A percentile compares a stretch with the other conserved stretches of the same genome.
These are phyloP conservation scores for Erythrophleum fordii DNA, from an alignment of 306 rosid species.

Conservation along the genomic window DNA sequence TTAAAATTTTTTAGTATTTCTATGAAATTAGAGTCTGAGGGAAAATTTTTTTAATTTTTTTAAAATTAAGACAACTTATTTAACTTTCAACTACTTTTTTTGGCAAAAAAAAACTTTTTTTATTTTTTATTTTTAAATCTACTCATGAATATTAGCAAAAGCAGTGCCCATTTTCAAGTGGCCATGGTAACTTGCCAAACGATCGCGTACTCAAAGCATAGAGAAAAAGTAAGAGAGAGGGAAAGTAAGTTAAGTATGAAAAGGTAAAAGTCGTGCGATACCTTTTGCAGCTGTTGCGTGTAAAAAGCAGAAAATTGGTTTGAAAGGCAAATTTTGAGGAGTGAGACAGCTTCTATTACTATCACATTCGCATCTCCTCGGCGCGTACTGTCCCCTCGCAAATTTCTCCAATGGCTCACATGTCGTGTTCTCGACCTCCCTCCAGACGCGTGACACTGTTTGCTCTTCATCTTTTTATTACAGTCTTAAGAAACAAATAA, in stretches of 20 bases:
- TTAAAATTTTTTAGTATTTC: no score
- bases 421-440: not conserved
- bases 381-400: not conserved
- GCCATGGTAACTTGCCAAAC: constrained; percentile 57
- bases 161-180: constrained; percentile 31
- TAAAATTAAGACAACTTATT: no score
- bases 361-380: no score
- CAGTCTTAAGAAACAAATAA: constrained; percentile 32
- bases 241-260: constrained; percentile 51
- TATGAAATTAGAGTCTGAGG: no score
- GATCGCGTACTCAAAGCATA: constrained; percentile 36
- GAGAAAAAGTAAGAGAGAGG: constrained; percentile 45
- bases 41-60: no score
- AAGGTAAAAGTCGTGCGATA: constrained; percentile 74
- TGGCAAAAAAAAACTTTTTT: no score
- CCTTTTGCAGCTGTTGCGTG: constrained; percentile 81
- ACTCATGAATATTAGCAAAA: constrained; percentile 12
- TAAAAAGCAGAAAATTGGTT: constrained; percentile 71
- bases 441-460: not conserved
- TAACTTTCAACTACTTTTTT: no score
- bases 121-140: not conserved
- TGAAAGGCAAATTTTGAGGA: constrained; percentile 41
- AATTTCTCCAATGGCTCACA: not conserved
- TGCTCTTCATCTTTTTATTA: constrained; percentile 21
- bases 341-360: no score